Base-by-base conservation (phyloP, 257 asterid species). In the Solanum appendiculatum region DNA sequence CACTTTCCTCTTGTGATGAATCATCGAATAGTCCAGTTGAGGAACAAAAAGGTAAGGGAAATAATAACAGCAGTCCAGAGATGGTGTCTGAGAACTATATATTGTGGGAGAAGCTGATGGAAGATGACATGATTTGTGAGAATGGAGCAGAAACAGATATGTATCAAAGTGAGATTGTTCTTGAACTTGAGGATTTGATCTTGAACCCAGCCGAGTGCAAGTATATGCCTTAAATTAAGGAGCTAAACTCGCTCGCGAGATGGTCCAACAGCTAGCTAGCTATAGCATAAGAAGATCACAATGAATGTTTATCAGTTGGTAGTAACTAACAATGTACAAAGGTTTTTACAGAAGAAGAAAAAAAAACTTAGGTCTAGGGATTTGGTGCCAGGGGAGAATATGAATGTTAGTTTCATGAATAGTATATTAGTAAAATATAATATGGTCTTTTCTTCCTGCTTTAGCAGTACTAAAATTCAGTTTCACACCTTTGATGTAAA, bases 101-200 rank as follows among this genome's bases (percentile, higher is more conserved):
- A 15, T 78, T 97, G 86, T 97, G 98, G 98, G 99, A 97, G 90
- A 95, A 97, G 89, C 90, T 95, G 0, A 92, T 97, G 95, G 98
- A 95, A 51, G 99, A 97, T 84, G 96, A 94, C 83, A 90, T 97
- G 98, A 94, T 97, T 12, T 95, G 93, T 9, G 99, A 94, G 78
- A 94, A 89, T 7, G 93, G 60, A 12, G 70, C 84, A 44, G 91
- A 86, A 21, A 89, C n/a, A 0, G 84, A 68, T 9, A 84, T 87
- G 69, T 74, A 91, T 18, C 93, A 93, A 14, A 86, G 87, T 18
- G 95, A 91, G 44, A 84, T 91, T 20, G 88, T 89, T 33, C 89
- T 87, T 10, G 97, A 92, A 54, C 46, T 90, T 85, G 95, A 93
- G 90, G 87, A 86, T 39, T 86, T 89, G 33, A 86, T 93, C 13